A percentile compares a stretch with the other conserved stretches of the same genome.
phyloP scores from a whole-genome alignment of 163 green algal species.

The Chlamydomonas reinhardtii region DNA sequence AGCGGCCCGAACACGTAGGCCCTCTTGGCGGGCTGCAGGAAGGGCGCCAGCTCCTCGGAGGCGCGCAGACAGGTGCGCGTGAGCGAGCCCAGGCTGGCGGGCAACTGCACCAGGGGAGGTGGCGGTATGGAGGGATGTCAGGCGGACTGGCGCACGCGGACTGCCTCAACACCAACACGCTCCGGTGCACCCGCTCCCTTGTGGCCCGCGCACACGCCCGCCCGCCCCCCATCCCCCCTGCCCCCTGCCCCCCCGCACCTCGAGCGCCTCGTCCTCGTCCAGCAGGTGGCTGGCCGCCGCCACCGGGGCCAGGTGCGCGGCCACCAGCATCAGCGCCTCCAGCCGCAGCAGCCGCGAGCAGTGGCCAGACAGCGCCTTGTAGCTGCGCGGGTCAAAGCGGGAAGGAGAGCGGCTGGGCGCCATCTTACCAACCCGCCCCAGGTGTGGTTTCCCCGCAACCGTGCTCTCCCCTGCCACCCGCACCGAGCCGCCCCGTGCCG shows the following conservation, averaged over 20 bases:
- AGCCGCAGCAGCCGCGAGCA: conserved; percentile 34
- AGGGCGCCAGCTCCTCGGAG: conserved; percentile 28
- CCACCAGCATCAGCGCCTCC: conserved; percentile 43
- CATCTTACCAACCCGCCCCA: too few species aligned
- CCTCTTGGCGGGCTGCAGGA: conserved; percentile 32
- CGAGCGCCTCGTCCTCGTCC: conserved; percentile 17
- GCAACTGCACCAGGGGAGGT: conserved; percentile 1
- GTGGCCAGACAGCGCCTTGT: conserved; percentile 32
- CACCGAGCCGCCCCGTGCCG: not conserved
- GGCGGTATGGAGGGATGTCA: not conserved
- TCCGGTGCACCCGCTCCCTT: too few species aligned
- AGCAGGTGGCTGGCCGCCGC: conserved; percentile 24
- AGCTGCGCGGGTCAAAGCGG: conserved; percentile 8
- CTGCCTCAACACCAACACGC: not conserved
- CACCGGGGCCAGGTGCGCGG: conserved; percentile 20
- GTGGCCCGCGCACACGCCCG: too few species aligned
- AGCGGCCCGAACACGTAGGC: conserved; percentile 72
- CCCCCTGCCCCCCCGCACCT: not conserved
- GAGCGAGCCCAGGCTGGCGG: conserved; percentile 17
- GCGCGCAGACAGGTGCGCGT: not conserved
- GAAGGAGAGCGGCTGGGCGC: not conserved
- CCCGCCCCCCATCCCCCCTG: too few species aligned
- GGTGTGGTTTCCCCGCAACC: too few species aligned
- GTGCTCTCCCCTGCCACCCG: too few species aligned
- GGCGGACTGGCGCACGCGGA: not conserved